Conservation (phyloP, 2,329 filamentous ascomycete species). For the Botrytis deweyae region DNA sequence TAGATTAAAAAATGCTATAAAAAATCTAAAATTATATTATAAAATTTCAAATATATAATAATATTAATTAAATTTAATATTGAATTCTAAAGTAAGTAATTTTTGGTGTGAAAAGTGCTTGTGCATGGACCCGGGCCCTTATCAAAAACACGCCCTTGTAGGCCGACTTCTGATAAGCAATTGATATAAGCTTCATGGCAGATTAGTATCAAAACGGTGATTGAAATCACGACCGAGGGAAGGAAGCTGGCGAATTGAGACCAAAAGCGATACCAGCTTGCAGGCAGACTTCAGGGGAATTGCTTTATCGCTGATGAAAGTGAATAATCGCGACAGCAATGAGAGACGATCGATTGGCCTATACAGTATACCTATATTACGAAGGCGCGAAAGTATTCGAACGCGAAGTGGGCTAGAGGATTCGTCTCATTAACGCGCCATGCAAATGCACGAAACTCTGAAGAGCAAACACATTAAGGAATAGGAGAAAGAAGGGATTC, state of each 20-base stretch:
- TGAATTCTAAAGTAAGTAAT: too few species aligned
- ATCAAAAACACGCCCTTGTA: too few species aligned
- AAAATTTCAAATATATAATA: too few species aligned
- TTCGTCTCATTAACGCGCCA: not conserved
- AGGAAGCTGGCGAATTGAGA: not conserved
- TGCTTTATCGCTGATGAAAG: not conserved
- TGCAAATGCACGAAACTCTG: not conserved
- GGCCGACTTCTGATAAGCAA: not conserved
- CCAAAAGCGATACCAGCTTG: not conserved
- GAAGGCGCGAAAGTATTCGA: not conserved
- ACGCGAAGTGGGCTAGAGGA: not conserved
- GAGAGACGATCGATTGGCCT: not conserved
- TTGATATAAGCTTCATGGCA: not conserved
- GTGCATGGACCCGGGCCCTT: too few species aligned
- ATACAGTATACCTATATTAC: not conserved
- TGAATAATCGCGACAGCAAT: not conserved
- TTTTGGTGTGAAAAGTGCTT: too few species aligned
- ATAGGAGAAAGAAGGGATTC: not conserved
- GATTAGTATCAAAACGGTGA: not conserved
- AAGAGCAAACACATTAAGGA: not conserved
- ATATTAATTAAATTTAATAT: too few species aligned
- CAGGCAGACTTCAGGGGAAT: not conserved
- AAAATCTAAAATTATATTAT: too few species aligned
- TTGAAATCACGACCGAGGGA: not conserved
- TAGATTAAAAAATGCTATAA: too few species aligned